Evolutionary conservation across 768 basidiomycete genomes (phyloP).

Genomic region (Exidia glandulosa): DNA sequence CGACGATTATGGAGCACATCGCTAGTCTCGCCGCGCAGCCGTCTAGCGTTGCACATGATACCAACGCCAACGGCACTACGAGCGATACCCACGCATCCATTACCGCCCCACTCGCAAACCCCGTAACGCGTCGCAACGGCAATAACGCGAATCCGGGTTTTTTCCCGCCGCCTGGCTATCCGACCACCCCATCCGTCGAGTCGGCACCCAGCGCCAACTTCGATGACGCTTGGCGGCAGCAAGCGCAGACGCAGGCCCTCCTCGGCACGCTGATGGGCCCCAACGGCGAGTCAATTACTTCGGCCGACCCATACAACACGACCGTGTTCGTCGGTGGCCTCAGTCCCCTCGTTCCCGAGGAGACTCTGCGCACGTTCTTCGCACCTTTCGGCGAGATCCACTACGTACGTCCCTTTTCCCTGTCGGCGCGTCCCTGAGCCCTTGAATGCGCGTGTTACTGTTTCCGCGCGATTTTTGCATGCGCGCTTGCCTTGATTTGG

Average conservation of each 20-base stretch:
- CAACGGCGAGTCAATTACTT: conserved; percentile 76
- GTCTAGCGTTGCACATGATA: conserved; percentile 5
- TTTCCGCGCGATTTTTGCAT: background rate
- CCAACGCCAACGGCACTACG: conserved; percentile 18
- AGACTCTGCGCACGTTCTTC: conserved; percentile 84
- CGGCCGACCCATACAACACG: conserved; percentile 91
- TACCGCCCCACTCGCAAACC: conserved; percentile 31
- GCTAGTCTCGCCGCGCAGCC: background rate
- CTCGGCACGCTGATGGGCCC: conserved; percentile 76
- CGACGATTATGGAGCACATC: background rate
- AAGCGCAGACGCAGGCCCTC: conserved; percentile 73
- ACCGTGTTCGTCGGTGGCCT: conserved; percentile 92
- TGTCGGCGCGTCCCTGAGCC: conserved; percentile 3
- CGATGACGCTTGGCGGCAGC: conserved; percentile 48
- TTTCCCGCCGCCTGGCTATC: background rate
- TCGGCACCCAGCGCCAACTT: conserved; percentile 35
- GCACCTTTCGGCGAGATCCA: conserved; percentile 89
- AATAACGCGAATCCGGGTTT: background rate
- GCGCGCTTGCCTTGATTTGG: conserved; percentile 1
- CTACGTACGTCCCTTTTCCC: conserved; percentile 46
- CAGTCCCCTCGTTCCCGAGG: conserved; percentile 81
- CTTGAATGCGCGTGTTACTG: background rate
- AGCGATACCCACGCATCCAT: conserved; percentile 18
- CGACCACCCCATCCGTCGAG: background rate
- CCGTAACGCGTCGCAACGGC: background rate